Percentiles rank a stretch among this genome's conserved stretches.
Conservation (phyloP, 2,329 filamentous ascomycete genomes). For the Fusarium beomiforme region DNA sequence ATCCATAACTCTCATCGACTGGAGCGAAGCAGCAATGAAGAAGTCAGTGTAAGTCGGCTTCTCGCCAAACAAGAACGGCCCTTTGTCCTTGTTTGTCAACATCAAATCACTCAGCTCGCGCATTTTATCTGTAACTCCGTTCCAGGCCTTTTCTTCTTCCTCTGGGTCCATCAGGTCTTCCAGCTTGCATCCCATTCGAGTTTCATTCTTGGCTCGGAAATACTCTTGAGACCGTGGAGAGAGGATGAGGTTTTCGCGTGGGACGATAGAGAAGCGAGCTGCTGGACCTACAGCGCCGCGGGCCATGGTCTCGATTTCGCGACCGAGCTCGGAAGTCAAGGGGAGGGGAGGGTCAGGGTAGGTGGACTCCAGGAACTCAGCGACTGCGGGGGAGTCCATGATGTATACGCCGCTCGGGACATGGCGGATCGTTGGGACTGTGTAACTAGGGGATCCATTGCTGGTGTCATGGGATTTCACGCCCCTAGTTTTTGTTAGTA, state of each 20-base stretch:
- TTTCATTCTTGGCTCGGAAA: conserved; percentile 4
- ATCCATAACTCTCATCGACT: conserved; percentile 6
- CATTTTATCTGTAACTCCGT: neutral
- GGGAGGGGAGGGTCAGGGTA: neutral
- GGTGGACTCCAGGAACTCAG: neutral
- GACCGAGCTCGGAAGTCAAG: neutral
- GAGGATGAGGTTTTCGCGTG: conserved; percentile 8
- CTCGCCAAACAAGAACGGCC: neutral
- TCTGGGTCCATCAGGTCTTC: neutral
- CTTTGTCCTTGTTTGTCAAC: neutral
- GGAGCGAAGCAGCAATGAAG: conserved; percentile 12
- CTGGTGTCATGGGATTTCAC: neutral
- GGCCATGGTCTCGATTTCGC: neutral
- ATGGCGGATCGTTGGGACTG: conserved; percentile 8
- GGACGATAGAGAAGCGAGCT: neutral
- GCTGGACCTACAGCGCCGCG: neutral
- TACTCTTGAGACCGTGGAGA: conserved; percentile 11
- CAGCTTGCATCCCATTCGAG: neutral
- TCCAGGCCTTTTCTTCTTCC: neutral
- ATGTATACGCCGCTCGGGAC: neutral
- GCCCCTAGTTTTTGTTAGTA: neutral
- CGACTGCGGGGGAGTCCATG: conserved; percentile 8
- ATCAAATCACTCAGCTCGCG: neutral
- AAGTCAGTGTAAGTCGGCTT: conserved; percentile 16
- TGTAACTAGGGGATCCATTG: neutral